Evolutionary conservation across 495 filamentous ascomycete species (phyloP).

Genomic region (Penicillium silybi): DNA sequence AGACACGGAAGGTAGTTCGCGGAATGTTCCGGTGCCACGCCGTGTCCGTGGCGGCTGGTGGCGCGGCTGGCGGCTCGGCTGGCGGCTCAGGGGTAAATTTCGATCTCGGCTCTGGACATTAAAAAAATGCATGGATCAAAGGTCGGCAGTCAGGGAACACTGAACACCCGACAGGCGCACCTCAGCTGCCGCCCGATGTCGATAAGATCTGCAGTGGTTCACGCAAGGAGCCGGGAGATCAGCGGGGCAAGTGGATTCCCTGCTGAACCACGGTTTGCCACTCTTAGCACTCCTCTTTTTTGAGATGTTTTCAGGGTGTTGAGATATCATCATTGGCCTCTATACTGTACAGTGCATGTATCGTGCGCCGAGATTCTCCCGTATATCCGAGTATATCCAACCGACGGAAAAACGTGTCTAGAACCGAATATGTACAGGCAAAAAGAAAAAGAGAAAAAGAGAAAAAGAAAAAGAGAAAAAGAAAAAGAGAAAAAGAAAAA

Average conservation of each 20-base stretch:
- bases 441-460: neutral
- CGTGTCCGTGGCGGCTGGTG: too few relatives aligned
- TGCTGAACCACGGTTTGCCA: neutral
- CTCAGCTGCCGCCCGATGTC: neutral
- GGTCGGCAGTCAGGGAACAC: too few relatives aligned
- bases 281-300: neutral
- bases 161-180: too few relatives aligned
- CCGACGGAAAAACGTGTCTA: neutral
- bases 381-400: neutral
- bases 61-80: too few relatives aligned
- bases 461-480: neutral
- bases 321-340: neutral
- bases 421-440: constrained; percentile 15
- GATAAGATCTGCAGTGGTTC: constrained; percentile 15
- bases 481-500: neutral
- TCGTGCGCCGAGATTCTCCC: neutral
- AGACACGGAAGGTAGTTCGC: too few relatives aligned
- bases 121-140: neutral
- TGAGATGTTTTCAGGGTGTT: too few relatives aligned
- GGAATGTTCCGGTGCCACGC: too few relatives aligned
- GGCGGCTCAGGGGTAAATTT: too few relatives aligned
- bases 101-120: neutral
- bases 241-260: constrained; percentile 8
- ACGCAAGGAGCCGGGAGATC: constrained; percentile 28
- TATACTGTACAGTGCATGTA: neutral